Conservation (phyloP, 2,329 filamentous ascomycete genomes). For the Neophaeococcomyces mojaviensis region DNA sequence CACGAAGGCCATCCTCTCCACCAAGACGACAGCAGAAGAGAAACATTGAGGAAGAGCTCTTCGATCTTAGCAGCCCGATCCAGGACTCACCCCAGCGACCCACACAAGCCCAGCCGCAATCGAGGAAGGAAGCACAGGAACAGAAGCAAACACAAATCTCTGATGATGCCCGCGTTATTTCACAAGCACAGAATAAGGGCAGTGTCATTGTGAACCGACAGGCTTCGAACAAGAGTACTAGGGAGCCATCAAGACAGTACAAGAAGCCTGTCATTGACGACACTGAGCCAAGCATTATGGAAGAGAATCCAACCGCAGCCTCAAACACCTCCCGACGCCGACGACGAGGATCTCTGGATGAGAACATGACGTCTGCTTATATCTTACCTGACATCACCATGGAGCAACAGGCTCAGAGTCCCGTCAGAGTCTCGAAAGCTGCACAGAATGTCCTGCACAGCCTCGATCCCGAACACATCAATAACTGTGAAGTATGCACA, state of each 20-base stretch:
- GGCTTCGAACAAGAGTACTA: slow-evolving; percentile 5
- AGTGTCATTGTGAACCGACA: slow-evolving; percentile 12
- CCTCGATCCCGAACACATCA: slow-evolving; percentile 43
- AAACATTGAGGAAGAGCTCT: slow-evolving; percentile 20
- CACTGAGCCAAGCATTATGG: slow-evolving; percentile 19
- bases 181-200: slow-evolving; percentile 9
- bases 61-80: slow-evolving; percentile 20
- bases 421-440: slow-evolving; percentile 28
- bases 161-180: slow-evolving; percentile 22
- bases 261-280: slow-evolving; percentile 16
- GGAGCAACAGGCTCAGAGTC: slow-evolving; percentile 20
- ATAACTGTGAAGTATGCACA: slow-evolving; percentile 52
- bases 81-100: slow-evolving; percentile 17
- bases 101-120: slow-evolving; percentile 9
- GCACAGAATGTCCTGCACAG: slow-evolving; percentile 35
- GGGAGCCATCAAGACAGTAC: slow-evolving; percentile 10
- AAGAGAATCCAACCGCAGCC: slow-evolving; percentile 28
- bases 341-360: slow-evolving; percentile 38
- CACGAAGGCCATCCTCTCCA: slow-evolving; percentile 15
- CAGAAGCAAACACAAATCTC: slow-evolving; percentile 17
- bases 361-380: slow-evolving; percentile 57
- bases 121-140: slow-evolving; percentile 11
- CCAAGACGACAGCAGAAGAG: slow-evolving; percentile 10
- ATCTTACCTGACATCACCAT: slow-evolving; percentile 58
- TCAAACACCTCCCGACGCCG: slow-evolving; percentile 44